Evolutionary conservation across 2,329 filamentous ascomycete genomes (phyloP), one percentile per base, ranked within the genome.

Genomic region (Hypoxylon sp.): DNA sequence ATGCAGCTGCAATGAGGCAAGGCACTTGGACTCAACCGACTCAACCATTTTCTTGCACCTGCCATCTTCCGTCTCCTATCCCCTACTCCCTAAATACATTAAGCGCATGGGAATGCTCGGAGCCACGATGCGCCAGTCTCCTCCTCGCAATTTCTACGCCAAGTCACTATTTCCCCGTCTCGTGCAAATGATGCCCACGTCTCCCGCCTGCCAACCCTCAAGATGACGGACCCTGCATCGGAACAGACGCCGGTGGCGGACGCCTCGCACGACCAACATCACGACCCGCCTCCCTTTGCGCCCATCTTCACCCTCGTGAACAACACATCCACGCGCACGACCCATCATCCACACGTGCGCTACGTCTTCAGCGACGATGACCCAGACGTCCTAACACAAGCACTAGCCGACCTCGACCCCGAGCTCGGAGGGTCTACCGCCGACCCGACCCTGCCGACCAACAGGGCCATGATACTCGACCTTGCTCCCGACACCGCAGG

Each of bases 281-380:
- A 58, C 27, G 51, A 65, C 56, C 60, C 52, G 42, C 65, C 60
- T 3, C 73, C 78, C 2, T 94, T 96, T 74, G 82, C 86, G 40
- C 91, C 92, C 2, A 89, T 97, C 78, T 97, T 97, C 79, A 89
- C 91, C 1, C 80, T 97, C 37, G 81, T 98, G 63, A 87, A 91
- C 70, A 92, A 97, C 73, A 77, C 83, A 9, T 83, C 85, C n/a
- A 88, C 85, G 7, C 83, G 86, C 67, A 85, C 90, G 41, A 90
- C 91, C 60, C 83, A 91, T 68, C 93, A 98, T 72, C 95, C 94
- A 1, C 87, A 85, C 49, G 87, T 97, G 1, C 92, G 94, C 77
- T 98, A 98, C 77, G 84, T 98, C 70, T 98, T 99, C 78, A 85
- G 86, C 67, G 93, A 98, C 74, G 95, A 98, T 75, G 92, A 97